phyloP scores from a whole-genome alignment of 1,284 basidiomycete genomes.

The Malassezia equina region DNA sequence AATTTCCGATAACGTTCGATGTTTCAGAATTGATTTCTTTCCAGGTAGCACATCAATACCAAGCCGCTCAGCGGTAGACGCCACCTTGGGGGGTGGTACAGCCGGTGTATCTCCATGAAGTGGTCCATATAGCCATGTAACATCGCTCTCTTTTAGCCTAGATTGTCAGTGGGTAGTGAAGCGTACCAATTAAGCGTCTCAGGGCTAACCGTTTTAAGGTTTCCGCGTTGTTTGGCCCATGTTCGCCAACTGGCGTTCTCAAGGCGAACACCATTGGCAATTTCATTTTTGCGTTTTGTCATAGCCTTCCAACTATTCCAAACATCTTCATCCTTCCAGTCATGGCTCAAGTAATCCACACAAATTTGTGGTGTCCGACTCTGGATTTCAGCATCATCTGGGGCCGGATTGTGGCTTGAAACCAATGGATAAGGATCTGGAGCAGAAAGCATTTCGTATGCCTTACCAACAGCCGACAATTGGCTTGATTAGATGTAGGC shows the following conservation, averaged over 20 bases:
- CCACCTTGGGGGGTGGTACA: slow-evolving; percentile 53
- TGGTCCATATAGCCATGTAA: slow-evolving; percentile 97
- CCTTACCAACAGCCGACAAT: not conserved
- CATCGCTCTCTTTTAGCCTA: slow-evolving; percentile 98
- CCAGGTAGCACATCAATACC: slow-evolving; percentile 48
- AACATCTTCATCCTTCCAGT: slow-evolving; percentile 96
- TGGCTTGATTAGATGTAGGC: not conserved
- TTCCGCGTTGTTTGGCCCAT: slow-evolving; percentile 98
- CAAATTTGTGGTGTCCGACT: slow-evolving; percentile 53
- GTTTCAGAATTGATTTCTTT: slow-evolving; percentile 84
- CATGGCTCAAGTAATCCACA: slow-evolving; percentile 67
- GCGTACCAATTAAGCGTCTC: slow-evolving; percentile 95
- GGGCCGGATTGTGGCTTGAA: slow-evolving; percentile 35
- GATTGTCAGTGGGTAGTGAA: not conserved
- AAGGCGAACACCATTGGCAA: slow-evolving; percentile 83
- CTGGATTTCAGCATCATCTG: slow-evolving; percentile 46
- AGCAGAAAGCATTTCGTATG: slow-evolving; percentile 42
- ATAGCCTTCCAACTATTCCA: slow-evolving; percentile 97
- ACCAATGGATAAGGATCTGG: slow-evolving; percentile 43
- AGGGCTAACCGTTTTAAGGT: slow-evolving; percentile 84
- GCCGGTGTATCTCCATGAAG: slow-evolving; percentile 62
- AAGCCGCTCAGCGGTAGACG: slow-evolving; percentile 54
- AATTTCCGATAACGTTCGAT: slow-evolving; percentile 82
- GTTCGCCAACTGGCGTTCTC: slow-evolving; percentile 98
- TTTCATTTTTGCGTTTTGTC: slow-evolving; percentile 97